Evolutionary conservation across 495 filamentous ascomycete genomes (phyloP), one percentile per base, ranked within the genome.

Genomic region (Aspergillus conjunctus): DNA sequence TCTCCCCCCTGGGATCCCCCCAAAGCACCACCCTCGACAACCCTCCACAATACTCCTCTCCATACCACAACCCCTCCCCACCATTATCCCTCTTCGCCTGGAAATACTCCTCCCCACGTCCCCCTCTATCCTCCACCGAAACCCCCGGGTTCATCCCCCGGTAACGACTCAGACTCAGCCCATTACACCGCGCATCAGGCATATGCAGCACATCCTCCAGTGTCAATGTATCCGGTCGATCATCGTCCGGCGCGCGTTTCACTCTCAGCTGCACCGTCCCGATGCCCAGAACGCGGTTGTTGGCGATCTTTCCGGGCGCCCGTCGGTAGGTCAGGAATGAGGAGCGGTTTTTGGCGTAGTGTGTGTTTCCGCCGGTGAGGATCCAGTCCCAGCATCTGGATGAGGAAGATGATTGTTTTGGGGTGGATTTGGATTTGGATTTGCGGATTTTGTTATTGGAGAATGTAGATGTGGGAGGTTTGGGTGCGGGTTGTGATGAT

Each of bases 291-390:
- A 71, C 58, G 21, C 56, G 52, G 1, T 20, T 26, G 20, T 48
- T 33, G 33, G 22, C 52, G 45, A 62, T 60, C 11, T 64, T 54
- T 21, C 60, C 46, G 18, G 62, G 61, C 2, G 55, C 46, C 7
- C 65, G 66, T 1, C 64, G 66, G 56, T 71, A 71, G 7, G 51
- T 63, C 11, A 9, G 50, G 53, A 71, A 71, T 1, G 64, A 56
- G 15, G 69, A 58, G 50, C 69, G 67, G 61, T 71, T 67, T 22
- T 64, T 67, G 46, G 66, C 69, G 61, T 66, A 67, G 66, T 71
- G 69, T 1, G 46, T 50, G 62, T 62, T 67, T n/a, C 67, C 65
- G 26, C 20, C 15, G 0, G 59, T 50, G 22, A 69, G n/a, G 44
- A 69, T 61, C 69, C 69, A 71, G 56, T 67, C 62, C 62, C 62